Evolutionary conservation across 352 stramenopile genomes (phyloP).

Genomic region (Phytopythium cucurbitacearum): DNA sequence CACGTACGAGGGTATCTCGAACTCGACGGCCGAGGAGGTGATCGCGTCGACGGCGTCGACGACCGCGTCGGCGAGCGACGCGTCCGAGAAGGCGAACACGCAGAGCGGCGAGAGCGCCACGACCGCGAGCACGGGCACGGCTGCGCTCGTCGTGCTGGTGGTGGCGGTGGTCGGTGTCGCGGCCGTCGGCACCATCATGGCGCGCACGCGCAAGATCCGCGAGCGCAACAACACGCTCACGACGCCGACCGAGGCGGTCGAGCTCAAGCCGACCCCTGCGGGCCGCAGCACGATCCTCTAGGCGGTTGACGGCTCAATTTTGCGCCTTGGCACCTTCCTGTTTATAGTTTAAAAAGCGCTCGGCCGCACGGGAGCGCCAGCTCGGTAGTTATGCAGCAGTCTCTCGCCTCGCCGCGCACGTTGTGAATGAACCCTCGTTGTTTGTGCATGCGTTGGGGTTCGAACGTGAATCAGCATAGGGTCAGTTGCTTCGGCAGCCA

Average conservation of each 20-base stretch:
- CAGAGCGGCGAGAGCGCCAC: slow-evolving; percentile 13
- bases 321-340: too few species aligned
- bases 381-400: too few species aligned
- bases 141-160: slow-evolving; percentile 1
- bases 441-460: too few species aligned
- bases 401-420: too few species aligned
- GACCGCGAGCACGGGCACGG: not conserved
- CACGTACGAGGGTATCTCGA: not conserved
- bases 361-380: too few species aligned
- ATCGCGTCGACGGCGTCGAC: slow-evolving; percentile 7
- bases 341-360: too few species aligned
- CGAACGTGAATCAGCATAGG: too few species aligned
- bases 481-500: too few species aligned
- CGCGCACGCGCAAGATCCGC: slow-evolving; percentile 17
- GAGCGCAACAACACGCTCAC: slow-evolving; percentile 7
- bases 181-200: slow-evolving; percentile 18
- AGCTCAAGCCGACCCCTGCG: slow-evolving; percentile 35
- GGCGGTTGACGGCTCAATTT: slow-evolving; percentile 1
- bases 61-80: slow-evolving; percentile 9
- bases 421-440: too few species aligned
- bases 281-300: slow-evolving; percentile 39
- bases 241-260: slow-evolving; percentile 15
- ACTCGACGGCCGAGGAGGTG: slow-evolving; percentile 3
- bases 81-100: slow-evolving; percentile 21
- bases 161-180: slow-evolving; percentile 25